phyloP scores from a whole-genome alignment of 208 protist species.

The Trypanosoma avium region DNA sequence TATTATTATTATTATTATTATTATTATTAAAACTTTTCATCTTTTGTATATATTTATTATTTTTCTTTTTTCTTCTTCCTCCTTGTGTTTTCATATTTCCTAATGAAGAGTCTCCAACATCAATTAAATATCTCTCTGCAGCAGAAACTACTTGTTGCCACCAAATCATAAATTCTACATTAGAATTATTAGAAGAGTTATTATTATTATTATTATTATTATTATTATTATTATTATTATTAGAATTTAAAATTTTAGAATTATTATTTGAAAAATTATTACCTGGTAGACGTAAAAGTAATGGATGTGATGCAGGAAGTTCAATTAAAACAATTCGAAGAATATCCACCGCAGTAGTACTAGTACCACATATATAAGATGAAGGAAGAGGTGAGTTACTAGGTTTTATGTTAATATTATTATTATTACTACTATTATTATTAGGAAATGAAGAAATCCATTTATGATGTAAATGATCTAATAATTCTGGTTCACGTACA shows the following conservation, averaged over 20 bases:
- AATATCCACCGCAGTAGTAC: not conserved
- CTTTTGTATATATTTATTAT: not conserved
- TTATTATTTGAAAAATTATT: no score
- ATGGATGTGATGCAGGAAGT: not conserved
- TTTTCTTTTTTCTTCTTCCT: not conserved
- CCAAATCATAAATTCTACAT: not conserved
- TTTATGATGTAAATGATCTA: not conserved
- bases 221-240: no score
- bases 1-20: no score
- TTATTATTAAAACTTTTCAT: no score
- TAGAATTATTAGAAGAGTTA: no score
- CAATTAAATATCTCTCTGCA: no score
- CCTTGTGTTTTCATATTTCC: not conserved
- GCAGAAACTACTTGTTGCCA: not conserved
- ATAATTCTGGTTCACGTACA: not conserved
- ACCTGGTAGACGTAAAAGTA: no score
- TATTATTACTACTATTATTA: not conserved
- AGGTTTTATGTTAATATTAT: not conserved
- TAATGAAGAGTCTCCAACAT: no score
- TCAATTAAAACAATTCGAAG: not conserved
- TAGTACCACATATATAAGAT: not conserved
- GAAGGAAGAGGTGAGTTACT: not conserved
- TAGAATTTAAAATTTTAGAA: no score
- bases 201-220: no score
- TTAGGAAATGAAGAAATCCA: not conserved